Base-by-base conservation (phyloP, 192 early-diverging fungal species). In the Mortierella alpina region DNA sequence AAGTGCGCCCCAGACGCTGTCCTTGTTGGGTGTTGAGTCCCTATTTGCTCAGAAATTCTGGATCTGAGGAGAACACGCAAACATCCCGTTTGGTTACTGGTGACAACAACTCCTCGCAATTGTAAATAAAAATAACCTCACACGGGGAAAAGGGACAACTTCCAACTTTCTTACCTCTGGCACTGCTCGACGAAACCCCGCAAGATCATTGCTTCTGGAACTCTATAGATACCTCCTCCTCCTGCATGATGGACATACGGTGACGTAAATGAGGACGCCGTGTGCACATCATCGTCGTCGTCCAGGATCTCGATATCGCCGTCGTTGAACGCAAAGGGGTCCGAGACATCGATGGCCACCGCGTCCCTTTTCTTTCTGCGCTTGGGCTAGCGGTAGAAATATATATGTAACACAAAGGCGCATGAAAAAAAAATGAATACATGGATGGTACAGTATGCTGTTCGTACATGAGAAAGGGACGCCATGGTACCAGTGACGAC, bases 271-370 rank as follows among this genome's bases (percentile, higher is more conserved):
- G 31, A 5, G 44, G 62, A 48, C 47, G 42, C 70, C 22, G 23
- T 47, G 23, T 12, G 17, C 54, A 40, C 56, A 41, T 47, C 14
- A 40, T n/a, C 9, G 5, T 61, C 47, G 46, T 73, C 83, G 18
- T 71, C 55, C 18, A 82, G 46, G 41, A 82, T 69, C 51, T 84
- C 79, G 46, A 84, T 82, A 22, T 82, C 73, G 7, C 78, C 79
- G 47, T 82, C 53, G 55, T 82, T 78, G 2, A 49, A 41, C 3
- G 51, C 52, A 31, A 51, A 42, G 4, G 66, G 78, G 52, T 68
- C 66, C 7, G 42, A 31, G 8, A 68, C 53, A 6, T 71, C 64
- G 7, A 84, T 42, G n/a, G 66, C 56, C 23, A 55, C 12, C n/a
- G 70, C 70, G n/a, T 68, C 40, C 53, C 69, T 44, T 51, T 64